Base-by-base conservation (phyloP, 257 asterid species). In the Solanum pimpinellifolium region DNA sequence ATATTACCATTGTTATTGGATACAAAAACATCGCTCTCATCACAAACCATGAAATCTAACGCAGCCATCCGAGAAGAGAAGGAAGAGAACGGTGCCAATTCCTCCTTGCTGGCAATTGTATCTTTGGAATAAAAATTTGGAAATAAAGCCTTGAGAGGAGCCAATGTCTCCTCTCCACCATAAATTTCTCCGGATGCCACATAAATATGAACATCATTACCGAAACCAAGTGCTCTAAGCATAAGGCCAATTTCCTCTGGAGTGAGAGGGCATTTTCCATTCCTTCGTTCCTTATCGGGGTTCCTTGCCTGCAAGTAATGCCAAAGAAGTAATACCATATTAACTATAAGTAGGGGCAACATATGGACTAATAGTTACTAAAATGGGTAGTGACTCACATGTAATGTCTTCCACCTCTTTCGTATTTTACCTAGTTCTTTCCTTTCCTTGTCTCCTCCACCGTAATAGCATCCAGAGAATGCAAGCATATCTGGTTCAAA, bases 401-500 rank as follows among this genome's bases (percentile, higher is more conserved):
- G 97, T 85, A 94, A 89, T 20, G 90, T 92, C 84, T 92, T 92
- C 98, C 98, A 95, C 86, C 95, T 88, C 92, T 88, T 93, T 68
- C 98, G 90, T 89, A 94, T 90, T 25, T 89, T 77, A 10, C 94
- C 92, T 14, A 95, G 89, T 68, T 91, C 95, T 44, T 88, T 86
- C 42, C 35, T 90, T 90, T 94, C 98, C 86, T 90, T 92, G 60
- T 87, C 93, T 68, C 98, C 97, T 69, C 97, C 95, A 31, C 96
- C 98, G 73, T 93, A 95, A 81, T 94, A 89, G 90, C 98, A 95
- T 76, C 98, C 94, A 73, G 98, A 94, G 90, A 95, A 95, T 74
- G 98, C 98, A 37, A 95, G 89, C 98, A 95, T 95, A 89, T 95
- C 98, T 80, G 97, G 93, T 87, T 95, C 98, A 87, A 91, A 95